Base-by-base conservation (phyloP, 345 rosid species). In the Gossypium turneri region DNA sequence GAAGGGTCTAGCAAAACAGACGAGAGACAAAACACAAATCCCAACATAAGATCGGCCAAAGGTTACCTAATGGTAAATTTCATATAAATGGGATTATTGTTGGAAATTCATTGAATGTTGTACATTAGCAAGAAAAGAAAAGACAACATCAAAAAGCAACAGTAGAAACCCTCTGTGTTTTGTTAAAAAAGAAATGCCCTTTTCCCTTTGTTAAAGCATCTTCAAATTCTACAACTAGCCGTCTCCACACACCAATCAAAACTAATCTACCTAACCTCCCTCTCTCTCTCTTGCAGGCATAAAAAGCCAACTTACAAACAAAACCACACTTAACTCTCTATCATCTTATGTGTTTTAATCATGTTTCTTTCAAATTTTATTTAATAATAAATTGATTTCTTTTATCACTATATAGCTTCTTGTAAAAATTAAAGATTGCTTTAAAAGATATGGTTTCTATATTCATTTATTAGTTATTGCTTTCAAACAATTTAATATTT, bases 11-110 rank as follows among this genome's bases (percentile, higher is more conserved):
- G 41, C 73, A 50, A 44, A 77, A 45, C 59, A 25, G 53, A 13
- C 9, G 68, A 12, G 57, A 61, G 79, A 79, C 76, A 74, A 74
- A 70, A 74, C 76, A 81, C 79, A 81, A 79, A 81, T 84, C 79
- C 82, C 81, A 74, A 79, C 77, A 64, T 48, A 47, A 27, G 12
- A 56, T 56, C 24, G n/a, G 55, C 4, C 50, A 64, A 64, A 41
- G 50, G 9, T n/a, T 41, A 19, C 19, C 38, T 34, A 45, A 4
- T 7, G 15, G 0, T 47, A 13, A 22, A 13, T 48, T 24, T 47
- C 15, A 41, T 17, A 7, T 16, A 64, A 38, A 38, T 3, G 25
- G 25, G 64, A 59, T 41, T 7, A 44, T 66, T 66, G 53, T 66
- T 66, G 47, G 17, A 45, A 45, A 20, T 66, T 66, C 34, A 45